phyloP scores from a whole-genome alignment of 495 filamentous ascomycete species.

The Staphylotrichum longicolle region DNA sequence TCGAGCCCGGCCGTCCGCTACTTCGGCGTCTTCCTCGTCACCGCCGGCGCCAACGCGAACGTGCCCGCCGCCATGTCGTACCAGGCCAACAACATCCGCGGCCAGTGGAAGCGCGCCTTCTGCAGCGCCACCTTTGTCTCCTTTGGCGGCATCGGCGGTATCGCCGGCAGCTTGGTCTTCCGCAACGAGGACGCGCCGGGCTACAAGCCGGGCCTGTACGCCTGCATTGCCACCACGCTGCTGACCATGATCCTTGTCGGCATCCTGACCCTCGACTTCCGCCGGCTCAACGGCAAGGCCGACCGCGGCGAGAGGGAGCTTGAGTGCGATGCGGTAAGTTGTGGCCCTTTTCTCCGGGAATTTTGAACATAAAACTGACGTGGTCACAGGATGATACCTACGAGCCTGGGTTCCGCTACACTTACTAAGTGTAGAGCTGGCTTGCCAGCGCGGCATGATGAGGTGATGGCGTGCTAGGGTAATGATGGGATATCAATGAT shows the following conservation, averaged over 20 bases:
- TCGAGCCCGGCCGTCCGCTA: slow-evolving; percentile 52
- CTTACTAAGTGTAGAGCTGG: slow-evolving; percentile 36
- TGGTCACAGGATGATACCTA: slow-evolving; percentile 37
- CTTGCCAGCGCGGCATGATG: background rate
- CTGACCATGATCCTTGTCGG: slow-evolving; percentile 39
- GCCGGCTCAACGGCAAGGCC: slow-evolving; percentile 41
- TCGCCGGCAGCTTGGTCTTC: slow-evolving; percentile 59
- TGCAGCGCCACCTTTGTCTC: slow-evolving; percentile 58
- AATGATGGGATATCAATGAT: slow-evolving; percentile 10
- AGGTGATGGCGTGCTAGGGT: too few relatives aligned
- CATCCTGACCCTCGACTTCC: slow-evolving; percentile 33
- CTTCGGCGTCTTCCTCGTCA: slow-evolving; percentile 63
- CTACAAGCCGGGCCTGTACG: slow-evolving; percentile 47
- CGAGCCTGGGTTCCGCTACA: slow-evolving; percentile 48
- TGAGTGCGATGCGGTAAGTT: slow-evolving; percentile 42
- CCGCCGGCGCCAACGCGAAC: slow-evolving; percentile 60
- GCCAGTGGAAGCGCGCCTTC: slow-evolving; percentile 66
- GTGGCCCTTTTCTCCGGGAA: background rate
- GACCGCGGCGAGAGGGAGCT: slow-evolving; percentile 47
- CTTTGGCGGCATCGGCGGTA: slow-evolving; percentile 61
- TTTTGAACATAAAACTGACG: slow-evolving; percentile 24
- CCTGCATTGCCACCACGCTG: slow-evolving; percentile 42
- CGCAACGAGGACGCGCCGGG: slow-evolving; percentile 35
- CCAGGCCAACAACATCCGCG: slow-evolving; percentile 67
- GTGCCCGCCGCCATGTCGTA: slow-evolving; percentile 58